These are phyloP conservation scores for Colletotrichum noveboracense DNA, from an alignment of 2,329 filamentous ascomycete genomes.

Conservation along the genomic window DNA sequence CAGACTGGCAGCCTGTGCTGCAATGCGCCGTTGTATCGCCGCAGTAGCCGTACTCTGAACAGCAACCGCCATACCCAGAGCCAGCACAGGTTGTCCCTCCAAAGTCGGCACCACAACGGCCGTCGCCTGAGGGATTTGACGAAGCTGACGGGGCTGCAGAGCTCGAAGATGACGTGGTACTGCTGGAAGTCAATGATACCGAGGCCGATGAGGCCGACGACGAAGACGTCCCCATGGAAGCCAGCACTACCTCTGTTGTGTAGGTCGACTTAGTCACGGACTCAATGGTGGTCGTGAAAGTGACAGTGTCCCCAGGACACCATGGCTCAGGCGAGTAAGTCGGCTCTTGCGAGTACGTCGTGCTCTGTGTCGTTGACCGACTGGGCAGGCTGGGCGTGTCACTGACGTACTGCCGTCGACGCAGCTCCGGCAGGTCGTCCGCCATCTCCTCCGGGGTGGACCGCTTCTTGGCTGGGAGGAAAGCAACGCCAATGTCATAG, in stretches of 20 bases:
- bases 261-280: neutral
- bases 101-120: neutral
- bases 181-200: neutral
- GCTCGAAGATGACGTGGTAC: neutral
- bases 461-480: neutral
- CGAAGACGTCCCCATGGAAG: neutral
- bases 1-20: neutral
- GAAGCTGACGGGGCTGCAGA: neutral
- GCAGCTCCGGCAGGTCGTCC: neutral
- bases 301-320: neutral
- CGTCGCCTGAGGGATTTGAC: neutral
- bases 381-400: neutral
- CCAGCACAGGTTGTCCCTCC: neutral
- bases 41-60: neutral
- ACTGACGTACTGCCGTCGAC: neutral
- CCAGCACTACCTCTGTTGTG: neutral
- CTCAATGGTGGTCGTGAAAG: neutral
- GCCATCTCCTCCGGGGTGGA: neutral
- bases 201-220: neutral
- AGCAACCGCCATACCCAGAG: neutral
- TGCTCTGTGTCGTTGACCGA: neutral
- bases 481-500: neutral
- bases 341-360: neutral
- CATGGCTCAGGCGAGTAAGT: neutral
- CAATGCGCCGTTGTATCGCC: neutral